Evolutionary conservation across 2,329 filamentous ascomycete species (phyloP).

Genomic region (Trichoderma sp.): DNA sequence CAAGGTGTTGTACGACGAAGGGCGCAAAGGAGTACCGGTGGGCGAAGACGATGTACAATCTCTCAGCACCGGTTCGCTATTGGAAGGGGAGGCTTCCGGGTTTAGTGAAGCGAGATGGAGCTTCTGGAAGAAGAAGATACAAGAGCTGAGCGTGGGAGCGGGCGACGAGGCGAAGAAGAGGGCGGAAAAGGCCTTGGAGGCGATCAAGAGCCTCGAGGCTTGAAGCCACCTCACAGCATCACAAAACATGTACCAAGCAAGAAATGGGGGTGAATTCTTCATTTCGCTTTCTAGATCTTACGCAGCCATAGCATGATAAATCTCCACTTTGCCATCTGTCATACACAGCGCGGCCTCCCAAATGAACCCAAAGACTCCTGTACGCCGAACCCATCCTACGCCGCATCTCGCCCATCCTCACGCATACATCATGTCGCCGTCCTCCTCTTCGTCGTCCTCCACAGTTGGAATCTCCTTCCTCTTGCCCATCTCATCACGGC

Average conservation of each 20-base stretch:
- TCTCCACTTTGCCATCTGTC: neutral
- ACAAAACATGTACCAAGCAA: neutral
- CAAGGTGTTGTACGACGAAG: conserved; percentile 30
- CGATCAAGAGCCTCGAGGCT: conserved; percentile 31
- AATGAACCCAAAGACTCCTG: conserved; percentile 28
- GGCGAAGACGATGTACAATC: conserved; percentile 29
- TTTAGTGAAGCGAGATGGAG: conserved; percentile 35
- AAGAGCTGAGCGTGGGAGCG: conserved; percentile 28
- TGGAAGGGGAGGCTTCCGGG: conserved; percentile 29
- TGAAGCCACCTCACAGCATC: neutral
- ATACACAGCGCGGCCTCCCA: neutral
- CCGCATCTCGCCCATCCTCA: conserved; percentile 25
- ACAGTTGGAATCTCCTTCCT: conserved; percentile 51
- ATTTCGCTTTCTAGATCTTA: conserved; percentile 14
- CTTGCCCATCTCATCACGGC: conserved; percentile 60
- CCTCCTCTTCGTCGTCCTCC: conserved; percentile 52
- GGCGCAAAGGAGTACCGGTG: conserved; percentile 26
- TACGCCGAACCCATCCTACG: conserved; percentile 31
- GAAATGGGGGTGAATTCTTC: neutral
- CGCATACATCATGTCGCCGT: conserved; percentile 52
- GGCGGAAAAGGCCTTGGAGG: conserved; percentile 28
- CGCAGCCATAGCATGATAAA: conserved; percentile 1
- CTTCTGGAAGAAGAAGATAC: conserved; percentile 37
- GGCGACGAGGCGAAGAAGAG: conserved; percentile 28
- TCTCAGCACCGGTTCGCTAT: conserved; percentile 30